Conservation (phyloP, 805 yeast species). For the Starmerella davenportii region DNA sequence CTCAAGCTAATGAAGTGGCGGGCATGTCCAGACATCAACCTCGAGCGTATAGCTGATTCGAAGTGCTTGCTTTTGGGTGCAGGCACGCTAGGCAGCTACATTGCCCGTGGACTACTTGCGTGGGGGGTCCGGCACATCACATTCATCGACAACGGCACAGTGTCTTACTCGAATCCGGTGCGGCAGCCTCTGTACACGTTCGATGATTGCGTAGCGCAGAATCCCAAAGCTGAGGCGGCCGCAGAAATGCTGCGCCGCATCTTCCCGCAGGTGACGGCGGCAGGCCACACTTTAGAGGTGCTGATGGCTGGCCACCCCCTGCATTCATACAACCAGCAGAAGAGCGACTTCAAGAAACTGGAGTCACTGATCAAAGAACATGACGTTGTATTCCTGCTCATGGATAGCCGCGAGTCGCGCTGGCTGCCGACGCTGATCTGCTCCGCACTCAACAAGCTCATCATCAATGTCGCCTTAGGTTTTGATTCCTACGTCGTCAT, state of each 20-base stretch:
- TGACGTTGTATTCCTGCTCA: slow-evolving; percentile 62
- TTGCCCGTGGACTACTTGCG: slow-evolving; percentile 67
- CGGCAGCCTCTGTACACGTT: slow-evolving; percentile 76
- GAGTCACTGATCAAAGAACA: slow-evolving; percentile 39
- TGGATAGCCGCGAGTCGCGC: slow-evolving; percentile 90
- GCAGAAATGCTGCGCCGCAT: slow-evolving; percentile 53
- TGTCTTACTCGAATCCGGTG: slow-evolving; percentile 88
- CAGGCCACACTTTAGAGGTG: slow-evolving; percentile 51
- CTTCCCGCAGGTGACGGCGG: slow-evolving; percentile 56
- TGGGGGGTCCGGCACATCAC: slow-evolving; percentile 88
- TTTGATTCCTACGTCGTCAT: slow-evolving; percentile 85
- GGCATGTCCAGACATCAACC: slow-evolving; percentile 61
- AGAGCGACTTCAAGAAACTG: slow-evolving; percentile 35
- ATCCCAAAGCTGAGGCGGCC: slow-evolving; percentile 63
- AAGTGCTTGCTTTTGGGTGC: slow-evolving; percentile 76
- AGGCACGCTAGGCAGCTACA: slow-evolving; percentile 89
- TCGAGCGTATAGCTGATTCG: slow-evolving; percentile 42
- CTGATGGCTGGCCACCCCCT: slow-evolving; percentile 95
- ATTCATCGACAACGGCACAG: slow-evolving; percentile 74
- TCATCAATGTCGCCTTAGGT: slow-evolving; percentile 85
- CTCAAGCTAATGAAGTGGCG: slow-evolving; percentile 94
- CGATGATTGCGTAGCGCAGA: slow-evolving; percentile 63
- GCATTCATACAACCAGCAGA: slow-evolving; percentile 35
- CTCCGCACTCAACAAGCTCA: slow-evolving; percentile 45
- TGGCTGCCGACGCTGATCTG: slow-evolving; percentile 93